Evolutionary conservation across 1,284 basidiomycete genomes (phyloP).

Genomic region (Pyrrhoderma lamaoense): DNA sequence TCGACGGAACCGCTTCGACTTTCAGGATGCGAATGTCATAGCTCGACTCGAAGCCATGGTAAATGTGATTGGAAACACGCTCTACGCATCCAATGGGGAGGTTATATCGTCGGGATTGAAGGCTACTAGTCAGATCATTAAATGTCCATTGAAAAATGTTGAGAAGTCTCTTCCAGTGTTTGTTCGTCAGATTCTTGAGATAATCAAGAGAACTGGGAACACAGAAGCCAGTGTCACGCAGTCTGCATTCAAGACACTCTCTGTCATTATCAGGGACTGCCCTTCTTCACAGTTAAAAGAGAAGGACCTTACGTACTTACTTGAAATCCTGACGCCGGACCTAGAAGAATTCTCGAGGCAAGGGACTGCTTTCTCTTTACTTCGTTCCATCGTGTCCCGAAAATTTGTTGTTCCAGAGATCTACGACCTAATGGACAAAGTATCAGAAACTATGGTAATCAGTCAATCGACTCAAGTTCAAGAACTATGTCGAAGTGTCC

Average conservation of each 20-base stretch:
- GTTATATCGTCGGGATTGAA: conserved; percentile 81
- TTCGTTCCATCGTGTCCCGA: conserved; percentile 87
- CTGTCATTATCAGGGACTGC: conserved; percentile 81
- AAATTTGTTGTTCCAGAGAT: conserved; percentile 94
- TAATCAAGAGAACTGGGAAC: conserved; percentile 79
- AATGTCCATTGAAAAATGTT: conserved; percentile 77
- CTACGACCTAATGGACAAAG: conserved; percentile 95
- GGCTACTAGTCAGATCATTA: conserved; percentile 75
- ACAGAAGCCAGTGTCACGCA: conserved; percentile 91
- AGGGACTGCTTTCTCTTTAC: conserved; percentile 78
- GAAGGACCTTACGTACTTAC: conserved; percentile 80
- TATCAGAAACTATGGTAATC: conserved; percentile 93
- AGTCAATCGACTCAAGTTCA: conserved; percentile 89
- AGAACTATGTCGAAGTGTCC: conserved; percentile 82
- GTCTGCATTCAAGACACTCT: conserved; percentile 81
- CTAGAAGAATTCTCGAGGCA: conserved; percentile 93
- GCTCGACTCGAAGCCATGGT: conserved; percentile 85
- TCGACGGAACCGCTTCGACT: conserved; percentile 81
- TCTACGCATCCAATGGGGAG: conserved; percentile 78
- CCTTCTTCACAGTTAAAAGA: conserved; percentile 79
- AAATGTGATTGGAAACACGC: conserved; percentile 82
- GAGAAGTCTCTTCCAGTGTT: conserved; percentile 78
- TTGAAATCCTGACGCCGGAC: conserved; percentile 84
- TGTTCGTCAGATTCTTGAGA: conserved; percentile 79
- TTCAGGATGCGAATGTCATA: conserved; percentile 65